These are phyloP conservation scores for Lichtheimia hyalospora DNA, from an alignment of 371 early-diverging fungal species.

Conservation along the genomic window DNA sequence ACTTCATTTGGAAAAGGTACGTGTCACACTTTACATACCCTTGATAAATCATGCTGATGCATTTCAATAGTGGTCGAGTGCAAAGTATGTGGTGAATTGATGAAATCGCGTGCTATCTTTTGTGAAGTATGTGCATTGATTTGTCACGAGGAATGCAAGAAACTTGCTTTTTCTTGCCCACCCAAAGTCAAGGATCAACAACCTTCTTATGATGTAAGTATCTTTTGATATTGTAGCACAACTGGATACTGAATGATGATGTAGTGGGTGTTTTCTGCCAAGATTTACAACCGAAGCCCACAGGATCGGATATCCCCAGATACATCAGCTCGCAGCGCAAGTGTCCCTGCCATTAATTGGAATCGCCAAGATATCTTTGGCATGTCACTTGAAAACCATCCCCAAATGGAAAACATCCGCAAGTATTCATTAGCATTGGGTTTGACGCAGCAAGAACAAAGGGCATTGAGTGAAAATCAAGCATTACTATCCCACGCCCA, in stretches of 20 bases:
- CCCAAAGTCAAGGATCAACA: slow-evolving; percentile 49
- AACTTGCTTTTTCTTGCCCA: slow-evolving; percentile 42
- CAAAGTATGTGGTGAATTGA: slow-evolving; percentile 42
- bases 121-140: slow-evolving; percentile 49
- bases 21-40: not conserved
- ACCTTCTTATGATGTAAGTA: slow-evolving; percentile 43
- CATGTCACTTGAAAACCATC: slow-evolving; percentile 22
- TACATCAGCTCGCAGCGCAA: slow-evolving; percentile 5
- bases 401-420: slow-evolving; percentile 34
- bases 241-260: not conserved
- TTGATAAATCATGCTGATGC: not conserved
- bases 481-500: slow-evolving; percentile 31
- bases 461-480: slow-evolving; percentile 33
- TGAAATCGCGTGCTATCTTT: slow-evolving; percentile 26
- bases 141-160: slow-evolving; percentile 42
- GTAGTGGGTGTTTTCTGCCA: slow-evolving; percentile 33
- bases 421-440: slow-evolving; percentile 35
- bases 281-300: slow-evolving; percentile 15
- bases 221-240: not conserved
- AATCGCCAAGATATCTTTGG: slow-evolving; percentile 5
- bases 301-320: slow-evolving; percentile 2
- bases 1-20: slow-evolving; percentile 43
- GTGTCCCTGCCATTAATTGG: slow-evolving; percentile 8
- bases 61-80: slow-evolving; percentile 29
- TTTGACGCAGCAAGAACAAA: slow-evolving; percentile 33